Evolutionary conservation across 805 yeast genomes (phyloP), one percentile per base, ranked within the genome.

Genomic region (Saturnispora hagleri): DNA sequence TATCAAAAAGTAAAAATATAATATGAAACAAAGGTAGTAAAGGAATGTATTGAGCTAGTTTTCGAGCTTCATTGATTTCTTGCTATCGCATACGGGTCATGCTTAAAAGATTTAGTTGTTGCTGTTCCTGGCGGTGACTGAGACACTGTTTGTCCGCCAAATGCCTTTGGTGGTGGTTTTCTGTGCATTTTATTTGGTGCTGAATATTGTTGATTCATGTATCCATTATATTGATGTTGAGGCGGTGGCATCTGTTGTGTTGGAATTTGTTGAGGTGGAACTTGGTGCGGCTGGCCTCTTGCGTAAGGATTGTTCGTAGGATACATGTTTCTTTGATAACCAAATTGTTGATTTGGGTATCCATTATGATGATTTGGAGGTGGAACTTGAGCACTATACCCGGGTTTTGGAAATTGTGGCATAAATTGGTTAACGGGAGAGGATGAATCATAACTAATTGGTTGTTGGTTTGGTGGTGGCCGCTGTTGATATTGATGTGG

Each of bases 41-140:
- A 28, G 12, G 26, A 38, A 38, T 38, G 22, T 38, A 12, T 38
- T 38, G 5, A 18, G 42, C 5, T 22, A n/a, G 5, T 27, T 43
- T 27, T 43, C 35, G 28, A 43, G 18, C 10, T 27, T 48, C 31
- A 47, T 40, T 18, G 34, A 41, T 22, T 47, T 15, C 50, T 44
- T 17, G 60, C 57, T 46, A 57, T 48, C 5, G 66, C 67, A 47
- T 61, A 62, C 10, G 64, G 65, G 47, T 58, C 59, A 44, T 56
- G 59, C 36, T 56, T 55, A 20, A 55, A 55, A 28, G 57, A 51
- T 51, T 54, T 54, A 12, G 60, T 18, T n/a, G 43, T 46, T 38
- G 56, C 62, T 24, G 53, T 61, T 31, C 35, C 20, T 18, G 51
- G 42, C 6, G 42, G 42, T 9, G 26, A 38, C 17, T 38, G 42